Evolutionary conservation across 805 yeast genomes (phyloP).

Genomic region (Starmerella powellii): DNA sequence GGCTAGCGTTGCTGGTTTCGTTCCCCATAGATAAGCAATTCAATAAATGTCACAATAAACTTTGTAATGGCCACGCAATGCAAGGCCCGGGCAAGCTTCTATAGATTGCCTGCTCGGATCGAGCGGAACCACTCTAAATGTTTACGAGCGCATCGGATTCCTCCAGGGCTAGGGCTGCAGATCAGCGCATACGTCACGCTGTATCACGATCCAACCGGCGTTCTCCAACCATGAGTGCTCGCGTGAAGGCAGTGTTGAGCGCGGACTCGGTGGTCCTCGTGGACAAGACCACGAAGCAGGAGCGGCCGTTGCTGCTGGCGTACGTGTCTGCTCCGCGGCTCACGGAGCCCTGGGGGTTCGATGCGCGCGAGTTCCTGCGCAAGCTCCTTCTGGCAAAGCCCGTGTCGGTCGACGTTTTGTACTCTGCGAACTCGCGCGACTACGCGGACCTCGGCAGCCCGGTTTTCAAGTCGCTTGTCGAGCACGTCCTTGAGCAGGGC

Average conservation of each 20-base stretch:
- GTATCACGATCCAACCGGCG: neutral
- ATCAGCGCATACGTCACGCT: neutral
- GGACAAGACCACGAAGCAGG: slow-evolving; percentile 39
- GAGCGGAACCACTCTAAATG: too few relatives aligned
- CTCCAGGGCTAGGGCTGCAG: neutral
- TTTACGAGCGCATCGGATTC: too few relatives aligned
- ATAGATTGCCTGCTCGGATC: too few relatives aligned
- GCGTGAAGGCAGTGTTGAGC: slow-evolving; percentile 56
- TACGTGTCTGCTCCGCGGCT: slow-evolving; percentile 49
- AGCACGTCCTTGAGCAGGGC: slow-evolving; percentile 46
- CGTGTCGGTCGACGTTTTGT: slow-evolving; percentile 46
- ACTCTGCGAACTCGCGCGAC: slow-evolving; percentile 42
- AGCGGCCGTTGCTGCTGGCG: slow-evolving; percentile 53
- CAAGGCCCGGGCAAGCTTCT: too few relatives aligned
- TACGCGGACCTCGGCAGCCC: slow-evolving; percentile 64
- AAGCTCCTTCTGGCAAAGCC: slow-evolving; percentile 50
- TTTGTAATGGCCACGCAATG: too few relatives aligned
- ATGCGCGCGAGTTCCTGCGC: slow-evolving; percentile 51
- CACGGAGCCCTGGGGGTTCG: slow-evolving; percentile 39
- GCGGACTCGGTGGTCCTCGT: slow-evolving; percentile 58
- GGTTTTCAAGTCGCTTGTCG: slow-evolving; percentile 46
- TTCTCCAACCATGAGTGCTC: slow-evolving; percentile 32
- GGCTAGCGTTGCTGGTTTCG: neutral
- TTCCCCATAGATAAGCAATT: neutral
- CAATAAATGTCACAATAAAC: neutral